Base-by-base conservation (phyloP, 257 asterid genomes). In the Forsythia suspensa region DNA sequence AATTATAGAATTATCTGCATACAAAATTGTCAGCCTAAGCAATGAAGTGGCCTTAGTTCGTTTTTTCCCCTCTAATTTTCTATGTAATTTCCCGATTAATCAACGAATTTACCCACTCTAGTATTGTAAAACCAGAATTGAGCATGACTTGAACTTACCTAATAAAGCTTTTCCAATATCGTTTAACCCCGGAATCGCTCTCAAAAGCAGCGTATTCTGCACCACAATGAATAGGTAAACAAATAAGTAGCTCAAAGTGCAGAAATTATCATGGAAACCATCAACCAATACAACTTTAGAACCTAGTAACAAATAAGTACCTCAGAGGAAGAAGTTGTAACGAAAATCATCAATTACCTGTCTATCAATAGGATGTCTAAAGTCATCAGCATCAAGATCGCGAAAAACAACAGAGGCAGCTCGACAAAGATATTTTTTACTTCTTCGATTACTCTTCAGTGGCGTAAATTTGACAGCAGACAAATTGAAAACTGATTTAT, bases 291-390 rank as follows among this genome's bases (percentile, higher is more conserved):
- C 65, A n/a, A 18, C 65, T 55, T 55, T 15, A 57, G 67, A 57
- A 48, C 20, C 15, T 48, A 4, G 6, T 48, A 46, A 61, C 29
- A 68, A 67, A 61, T 18, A 18, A 34, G 10, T 3, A 5, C 39
- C 11, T 70, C 52, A 37, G 51, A 34, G 9, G n/a, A 63, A 9
- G 43, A 75, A 4, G 38, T 38, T 16, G 24, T 66, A 46, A 8
- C 5, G 38, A 71, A 48, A 75, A 55, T 29, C 59, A 66, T 63
- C 20, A 74, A 42, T 73, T 37, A 92, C 99, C 87, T 95, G 99
- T 89, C 89, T 91, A 88, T 93, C 99, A 52, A 95, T 94, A 76
- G 99, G 99, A 69, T 95, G 99, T 3, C 97, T 89, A 77, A 95
- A 80, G 78, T 95, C 99, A 85, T 95, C 99, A 0, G 98, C 99